Conservation (phyloP, 441 rosid genomes). For the Erodium chrysanthum region DNA sequence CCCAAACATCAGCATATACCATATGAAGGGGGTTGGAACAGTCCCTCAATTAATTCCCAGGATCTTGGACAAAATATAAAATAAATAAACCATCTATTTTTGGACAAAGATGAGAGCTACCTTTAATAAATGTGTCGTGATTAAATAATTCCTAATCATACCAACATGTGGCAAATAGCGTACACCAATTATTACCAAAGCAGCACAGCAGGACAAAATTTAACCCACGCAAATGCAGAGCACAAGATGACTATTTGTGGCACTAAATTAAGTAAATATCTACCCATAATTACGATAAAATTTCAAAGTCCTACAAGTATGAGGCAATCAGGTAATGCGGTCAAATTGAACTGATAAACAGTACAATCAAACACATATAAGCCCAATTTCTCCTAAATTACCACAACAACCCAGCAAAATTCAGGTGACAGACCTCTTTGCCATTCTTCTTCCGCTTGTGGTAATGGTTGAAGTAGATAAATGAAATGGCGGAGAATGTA, state of each 20-base stretch:
- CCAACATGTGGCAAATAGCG: too few relatives aligned
- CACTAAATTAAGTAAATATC: background rate
- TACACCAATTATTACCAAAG: too few relatives aligned
- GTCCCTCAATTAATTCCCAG: background rate
- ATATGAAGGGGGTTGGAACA: background rate
- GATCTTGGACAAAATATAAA: background rate
- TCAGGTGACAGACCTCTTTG: constrained; percentile 24
- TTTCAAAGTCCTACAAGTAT: background rate
- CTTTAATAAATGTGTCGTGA: background rate
- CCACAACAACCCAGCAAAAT: background rate
- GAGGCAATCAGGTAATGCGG: background rate
- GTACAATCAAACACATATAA: background rate
- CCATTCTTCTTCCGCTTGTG: constrained; percentile 16
- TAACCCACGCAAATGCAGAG: background rate
- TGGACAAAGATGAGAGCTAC: background rate
- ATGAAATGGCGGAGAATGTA: constrained; percentile 40
- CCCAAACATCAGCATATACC: too few relatives aligned
- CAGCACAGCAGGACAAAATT: background rate
- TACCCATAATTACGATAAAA: background rate
- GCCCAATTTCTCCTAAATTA: background rate
- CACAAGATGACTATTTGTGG: background rate
- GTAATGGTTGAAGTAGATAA: constrained; percentile 37
- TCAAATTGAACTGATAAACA: background rate
- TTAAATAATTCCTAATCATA: background rate
- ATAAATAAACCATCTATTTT: background rate